These are phyloP conservation scores for Diplodia corticola DNA, from an alignment of 2,329 filamentous ascomycete species.

Conservation along the genomic window DNA sequence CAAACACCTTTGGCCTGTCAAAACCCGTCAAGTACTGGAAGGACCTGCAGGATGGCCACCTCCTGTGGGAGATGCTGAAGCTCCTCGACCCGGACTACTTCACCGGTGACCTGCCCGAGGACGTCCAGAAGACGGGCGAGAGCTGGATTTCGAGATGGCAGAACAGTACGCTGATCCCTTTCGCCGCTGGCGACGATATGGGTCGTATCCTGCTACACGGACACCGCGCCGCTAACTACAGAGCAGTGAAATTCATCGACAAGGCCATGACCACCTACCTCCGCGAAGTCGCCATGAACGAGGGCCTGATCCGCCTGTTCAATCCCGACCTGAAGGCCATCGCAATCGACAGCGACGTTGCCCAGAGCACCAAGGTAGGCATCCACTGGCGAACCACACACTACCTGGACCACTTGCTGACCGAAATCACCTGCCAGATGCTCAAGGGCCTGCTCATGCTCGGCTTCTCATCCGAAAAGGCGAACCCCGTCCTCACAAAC, in stretches of 20 bases:
- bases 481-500: conserved; percentile 50
- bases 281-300: conserved; percentile 46
- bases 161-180: conserved; percentile 36
- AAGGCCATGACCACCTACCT: conserved; percentile 51
- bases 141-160: conserved; percentile 56
- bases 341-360: conserved; percentile 41
- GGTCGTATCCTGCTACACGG: neutral
- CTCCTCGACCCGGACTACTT: conserved; percentile 53
- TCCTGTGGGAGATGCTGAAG: conserved; percentile 50
- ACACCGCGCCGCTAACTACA: conserved; percentile 16
- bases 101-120: conserved; percentile 49
- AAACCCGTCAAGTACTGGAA: conserved; percentile 41
- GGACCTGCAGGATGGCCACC: conserved; percentile 49
- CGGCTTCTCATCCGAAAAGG: conserved; percentile 49
- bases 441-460: conserved; percentile 52
- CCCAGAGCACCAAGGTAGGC: conserved; percentile 30
- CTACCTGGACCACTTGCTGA: neutral
- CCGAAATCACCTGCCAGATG: conserved; percentile 31
- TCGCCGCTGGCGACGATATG: neutral
- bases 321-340: conserved; percentile 52
- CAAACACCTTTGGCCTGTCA: conserved; percentile 45
- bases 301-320: conserved; percentile 34
- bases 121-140: conserved; percentile 43
- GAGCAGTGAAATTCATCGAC: conserved; percentile 50
- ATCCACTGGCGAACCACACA: neutral